Base-by-base conservation (phyloP, 2,329 filamentous ascomycete species). In the Penicillium sp. region DNA sequence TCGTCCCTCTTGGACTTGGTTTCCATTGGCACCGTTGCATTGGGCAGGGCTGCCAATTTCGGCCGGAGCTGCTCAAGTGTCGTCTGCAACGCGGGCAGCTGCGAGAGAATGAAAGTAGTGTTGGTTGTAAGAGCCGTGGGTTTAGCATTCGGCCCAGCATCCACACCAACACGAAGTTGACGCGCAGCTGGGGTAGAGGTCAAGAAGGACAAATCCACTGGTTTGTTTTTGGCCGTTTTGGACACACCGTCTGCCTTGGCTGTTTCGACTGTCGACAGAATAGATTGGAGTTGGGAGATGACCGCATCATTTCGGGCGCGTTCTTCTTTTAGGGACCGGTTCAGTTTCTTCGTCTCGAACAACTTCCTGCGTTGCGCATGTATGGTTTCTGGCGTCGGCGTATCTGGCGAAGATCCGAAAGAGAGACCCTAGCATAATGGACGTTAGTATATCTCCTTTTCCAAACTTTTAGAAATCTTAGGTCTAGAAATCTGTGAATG, bases 281-380 rank as follows among this genome's bases (percentile, higher is more conserved):
- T 78, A 10, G 80, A 76, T 55, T 83, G 82, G 50, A 97, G 76
- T 62, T 87, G 84, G 1, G 74, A 69, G 53, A 96, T 83, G 16
- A 92, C 80, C 3, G 83, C 84, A 21, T 87, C 87, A 71, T 96
- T 96, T 61, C 85, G 84, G 7, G 82, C 81, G 60, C 83, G 83
- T 72, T 96, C 91, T 11, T 85, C 82, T 55, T 85, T 81, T 8
- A 97, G 81, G 45, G 87, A 83, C 10, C 81, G 79, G 63, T 92
- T 87, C 13, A 96, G 79, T 69, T 87, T 88, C 70, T 87, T 84
- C n/a, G 89, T 92, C 68, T 93, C 91, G 63, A 88, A 84, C 25
- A 95, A 76, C 65, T 87, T 89, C 64, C 86, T 83, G 52, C 92
- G 84, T 60, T 94, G 84, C n/a, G 82, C 76, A 57, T 86, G 85